A percentile compares a stretch with the other conserved stretches of the same genome.
Conservation (phyloP, 441 rosid genomes). For the Codiaeum variegatum region DNA sequence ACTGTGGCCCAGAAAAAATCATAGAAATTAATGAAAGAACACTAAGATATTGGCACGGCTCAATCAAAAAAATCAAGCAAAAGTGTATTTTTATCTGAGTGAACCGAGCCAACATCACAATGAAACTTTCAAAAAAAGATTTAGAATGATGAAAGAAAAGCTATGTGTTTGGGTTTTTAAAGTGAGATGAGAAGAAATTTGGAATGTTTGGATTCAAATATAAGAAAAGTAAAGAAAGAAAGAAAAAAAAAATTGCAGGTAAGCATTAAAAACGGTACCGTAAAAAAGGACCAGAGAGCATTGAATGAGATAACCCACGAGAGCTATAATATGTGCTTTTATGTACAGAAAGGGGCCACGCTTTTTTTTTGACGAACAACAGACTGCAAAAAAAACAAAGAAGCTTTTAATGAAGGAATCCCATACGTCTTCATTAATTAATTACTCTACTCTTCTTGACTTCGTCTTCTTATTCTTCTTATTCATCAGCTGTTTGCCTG, state of each 20-base stretch:
- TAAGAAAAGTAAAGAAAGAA: slow-evolving; percentile 19
- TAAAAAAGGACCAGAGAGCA: slow-evolving; percentile 30
- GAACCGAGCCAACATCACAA: slow-evolving; percentile 85
- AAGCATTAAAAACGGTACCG: slow-evolving; percentile 36
- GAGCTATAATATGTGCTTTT: too few species aligned
- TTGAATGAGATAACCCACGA: slow-evolving; percentile 30
- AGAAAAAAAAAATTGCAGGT: slow-evolving; percentile 13
- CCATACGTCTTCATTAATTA: slow-evolving; percentile 18
- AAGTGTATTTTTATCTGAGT: slow-evolving; percentile 45
- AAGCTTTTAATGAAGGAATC: slow-evolving; percentile 28
- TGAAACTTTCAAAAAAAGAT: slow-evolving; percentile 30
- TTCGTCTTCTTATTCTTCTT: slow-evolving; percentile 10
- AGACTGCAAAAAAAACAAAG: slow-evolving; percentile 16
- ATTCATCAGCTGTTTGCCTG: slow-evolving; percentile 9
- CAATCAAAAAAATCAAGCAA: slow-evolving; percentile 33
- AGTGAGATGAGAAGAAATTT: slow-evolving; percentile 17
- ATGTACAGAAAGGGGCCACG: too few species aligned
- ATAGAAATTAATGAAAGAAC: slow-evolving; percentile 28
- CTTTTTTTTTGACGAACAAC: slow-evolving; percentile 15
- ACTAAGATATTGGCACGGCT: slow-evolving; percentile 58
- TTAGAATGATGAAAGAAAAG: background rate
- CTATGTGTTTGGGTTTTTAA: background rate
- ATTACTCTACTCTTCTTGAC: too few species aligned
- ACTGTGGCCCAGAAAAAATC: too few species aligned
- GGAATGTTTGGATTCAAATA: slow-evolving; percentile 25